Evolutionary conservation across 2,329 filamentous ascomycete species (phyloP).

Genomic region (Pseudocercospora fuligena): DNA sequence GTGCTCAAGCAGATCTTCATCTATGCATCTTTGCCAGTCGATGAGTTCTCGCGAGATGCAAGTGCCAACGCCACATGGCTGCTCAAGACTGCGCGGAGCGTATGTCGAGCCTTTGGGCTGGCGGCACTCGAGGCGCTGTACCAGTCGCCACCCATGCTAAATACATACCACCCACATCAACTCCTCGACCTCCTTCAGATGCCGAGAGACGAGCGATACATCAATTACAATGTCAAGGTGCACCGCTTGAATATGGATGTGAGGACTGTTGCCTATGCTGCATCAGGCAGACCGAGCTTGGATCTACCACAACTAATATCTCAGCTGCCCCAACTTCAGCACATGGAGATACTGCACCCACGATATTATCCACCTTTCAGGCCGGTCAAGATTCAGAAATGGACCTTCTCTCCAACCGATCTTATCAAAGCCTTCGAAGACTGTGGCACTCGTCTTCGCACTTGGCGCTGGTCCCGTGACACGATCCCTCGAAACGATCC

Average conservation of each 20-base stretch:
- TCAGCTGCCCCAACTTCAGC: constrained; percentile 68
- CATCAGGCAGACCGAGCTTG: constrained; percentile 58
- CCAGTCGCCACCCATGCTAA: constrained; percentile 37
- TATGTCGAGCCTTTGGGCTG: constrained; percentile 41
- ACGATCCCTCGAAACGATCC: constrained; percentile 32
- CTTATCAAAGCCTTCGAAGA: constrained; percentile 69
- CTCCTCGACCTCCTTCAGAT: constrained; percentile 38
- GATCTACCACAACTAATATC: constrained; percentile 64
- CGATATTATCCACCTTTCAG: constrained; percentile 71
- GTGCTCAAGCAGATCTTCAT: constrained; percentile 43
- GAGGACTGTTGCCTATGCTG: constrained; percentile 59
- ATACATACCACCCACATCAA: constrained; percentile 38
- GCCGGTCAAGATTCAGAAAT: constrained; percentile 59
- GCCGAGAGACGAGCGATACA: constrained; percentile 35
- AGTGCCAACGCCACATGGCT: constrained; percentile 41
- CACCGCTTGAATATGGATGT: constrained; percentile 72
- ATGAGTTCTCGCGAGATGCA: constrained; percentile 29
- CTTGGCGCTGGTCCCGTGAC: constrained; percentile 59
- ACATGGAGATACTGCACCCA: constrained; percentile 73
- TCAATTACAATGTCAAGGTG: constrained; percentile 73
- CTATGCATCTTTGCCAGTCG: constrained; percentile 38
- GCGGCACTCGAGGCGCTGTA: constrained; percentile 46
- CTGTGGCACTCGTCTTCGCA: constrained; percentile 51
- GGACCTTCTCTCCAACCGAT: constrained; percentile 66
- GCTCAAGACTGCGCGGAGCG: constrained; percentile 37